Conservation (phyloP, 108 stramenopile genomes). For the Phaeodactylum tricornutum region DNA sequence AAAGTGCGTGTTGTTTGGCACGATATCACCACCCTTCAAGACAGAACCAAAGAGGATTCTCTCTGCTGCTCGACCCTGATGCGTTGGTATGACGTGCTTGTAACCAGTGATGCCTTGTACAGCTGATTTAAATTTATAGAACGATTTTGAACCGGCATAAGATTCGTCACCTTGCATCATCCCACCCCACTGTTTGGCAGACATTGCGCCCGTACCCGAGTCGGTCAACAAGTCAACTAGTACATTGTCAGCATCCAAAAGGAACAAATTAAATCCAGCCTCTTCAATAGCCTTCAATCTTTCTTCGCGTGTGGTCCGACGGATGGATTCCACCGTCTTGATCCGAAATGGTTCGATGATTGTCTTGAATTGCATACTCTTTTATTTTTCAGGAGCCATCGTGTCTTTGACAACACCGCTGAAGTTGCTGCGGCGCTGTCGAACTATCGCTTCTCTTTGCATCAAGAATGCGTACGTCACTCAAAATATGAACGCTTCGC, state of each 20-base stretch:
- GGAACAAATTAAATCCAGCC: slow-evolving; percentile 1
- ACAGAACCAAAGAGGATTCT: too few species aligned
- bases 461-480: too few species aligned
- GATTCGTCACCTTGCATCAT: slow-evolving; percentile 7
- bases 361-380: slow-evolving; percentile 1
- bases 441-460: too few species aligned
- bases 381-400: too few species aligned
- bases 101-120: slow-evolving; percentile 3
- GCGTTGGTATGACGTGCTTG: too few species aligned
- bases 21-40: too few species aligned
- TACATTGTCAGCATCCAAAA: slow-evolving; percentile 2
- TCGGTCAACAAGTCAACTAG: slow-evolving; percentile 3
- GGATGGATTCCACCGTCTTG: slow-evolving; percentile 2
- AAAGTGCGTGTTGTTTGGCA: too few species aligned
- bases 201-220: slow-evolving; percentile 3
- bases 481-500: too few species aligned
- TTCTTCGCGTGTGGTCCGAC: neutral
- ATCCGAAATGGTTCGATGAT: slow-evolving; percentile 5
- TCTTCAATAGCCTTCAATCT: neutral
- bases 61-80: too few species aligned
- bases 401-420: too few species aligned
- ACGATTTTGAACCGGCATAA: neutral
- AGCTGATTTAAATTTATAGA: slow-evolving; percentile 1
- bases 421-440: too few species aligned
- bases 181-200: slow-evolving; percentile 1